phyloP scores from a whole-genome alignment of 495 filamentous ascomycete genomes.

The Penicillium psychrofluorescens region DNA sequence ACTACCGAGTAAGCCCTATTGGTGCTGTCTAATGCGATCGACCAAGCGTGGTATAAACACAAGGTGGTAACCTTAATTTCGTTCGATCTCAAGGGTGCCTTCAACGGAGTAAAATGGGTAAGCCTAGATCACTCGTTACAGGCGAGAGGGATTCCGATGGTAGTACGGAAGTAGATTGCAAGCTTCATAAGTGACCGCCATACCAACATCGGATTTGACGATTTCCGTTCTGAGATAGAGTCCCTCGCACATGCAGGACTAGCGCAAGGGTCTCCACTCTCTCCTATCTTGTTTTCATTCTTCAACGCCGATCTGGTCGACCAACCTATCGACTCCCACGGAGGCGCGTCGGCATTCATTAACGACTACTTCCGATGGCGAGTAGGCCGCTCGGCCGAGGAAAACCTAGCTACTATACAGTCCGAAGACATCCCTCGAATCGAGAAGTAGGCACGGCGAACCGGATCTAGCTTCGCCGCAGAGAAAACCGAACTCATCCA shows the following conservation, averaged over 20 bases:
- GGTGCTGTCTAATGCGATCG: slow-evolving; percentile 14
- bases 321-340: slow-evolving; percentile 10
- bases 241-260: slow-evolving; percentile 16
- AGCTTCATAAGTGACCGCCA: slow-evolving; percentile 18
- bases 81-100: slow-evolving; percentile 24
- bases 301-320: slow-evolving; percentile 21
- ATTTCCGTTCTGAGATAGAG: slow-evolving; percentile 6
- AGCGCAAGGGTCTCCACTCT: slow-evolving; percentile 20
- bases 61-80: slow-evolving; percentile 13
- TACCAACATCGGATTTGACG: slow-evolving; percentile 17
- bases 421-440: slow-evolving; percentile 14
- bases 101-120: slow-evolving; percentile 18
- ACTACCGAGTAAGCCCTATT: slow-evolving; percentile 17
- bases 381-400: slow-evolving; percentile 7
- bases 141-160: slow-evolving; percentile 12
- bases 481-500: slow-evolving; percentile 23
- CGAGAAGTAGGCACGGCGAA: slow-evolving; percentile 8
- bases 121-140: slow-evolving; percentile 14
- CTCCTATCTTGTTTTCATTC: slow-evolving; percentile 19
- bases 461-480: slow-evolving; percentile 10
- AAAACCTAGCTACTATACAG: slow-evolving; percentile 12
- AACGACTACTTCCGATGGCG: slow-evolving; percentile 17
- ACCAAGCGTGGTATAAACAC: slow-evolving; percentile 14
- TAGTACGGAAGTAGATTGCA: slow-evolving; percentile 11
- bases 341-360: slow-evolving; percentile 17